Conservation (phyloP, 768 basidiomycete genomes). For the Podaxis mareebaensis region DNA sequence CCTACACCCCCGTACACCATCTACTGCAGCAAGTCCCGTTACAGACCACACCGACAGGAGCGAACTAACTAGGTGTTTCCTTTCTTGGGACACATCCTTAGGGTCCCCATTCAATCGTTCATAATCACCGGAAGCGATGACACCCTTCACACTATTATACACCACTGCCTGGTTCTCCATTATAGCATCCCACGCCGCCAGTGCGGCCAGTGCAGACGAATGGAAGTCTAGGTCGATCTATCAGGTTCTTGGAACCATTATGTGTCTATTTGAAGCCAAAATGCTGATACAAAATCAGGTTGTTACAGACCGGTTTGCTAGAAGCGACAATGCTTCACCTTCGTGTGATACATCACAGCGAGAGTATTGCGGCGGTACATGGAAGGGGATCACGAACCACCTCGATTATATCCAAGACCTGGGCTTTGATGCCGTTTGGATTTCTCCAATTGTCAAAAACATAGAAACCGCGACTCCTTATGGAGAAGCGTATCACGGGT, state of each 20-base stretch:
- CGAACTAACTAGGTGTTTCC: not conserved
- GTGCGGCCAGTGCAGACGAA: slow-evolving; percentile 18
- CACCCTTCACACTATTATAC: not conserved
- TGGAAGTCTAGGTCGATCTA: slow-evolving; percentile 29
- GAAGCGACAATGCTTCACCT: slow-evolving; percentile 41
- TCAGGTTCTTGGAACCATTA: slow-evolving; percentile 19
- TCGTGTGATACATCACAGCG: slow-evolving; percentile 31
- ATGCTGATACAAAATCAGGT: slow-evolving; percentile 32
- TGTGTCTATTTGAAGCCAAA: not conserved
- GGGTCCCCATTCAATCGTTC: not conserved
- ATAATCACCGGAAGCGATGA: not conserved
- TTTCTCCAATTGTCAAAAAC: slow-evolving; percentile 70
- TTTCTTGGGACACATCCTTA: not conserved
- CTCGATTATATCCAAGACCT: slow-evolving; percentile 75
- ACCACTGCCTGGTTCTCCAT: not conserved
- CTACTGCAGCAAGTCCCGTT: not conserved
- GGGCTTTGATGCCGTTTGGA: slow-evolving; percentile 80
- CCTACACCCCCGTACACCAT: not conserved
- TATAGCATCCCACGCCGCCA: not conserved
- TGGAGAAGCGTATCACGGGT: slow-evolving; percentile 76
- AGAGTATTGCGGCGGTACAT: slow-evolving; percentile 74
- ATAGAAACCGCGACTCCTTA: slow-evolving; percentile 58
- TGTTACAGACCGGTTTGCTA: slow-evolving; percentile 69
- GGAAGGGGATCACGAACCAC: slow-evolving; percentile 59
- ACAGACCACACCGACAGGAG: not conserved